A percentile compares a stretch with the other conserved stretches of the same genome.
Evolutionary conservation across 208 protist genomes (phyloP).

Genomic region (Acanthamoeba culbertsoni): DNA sequence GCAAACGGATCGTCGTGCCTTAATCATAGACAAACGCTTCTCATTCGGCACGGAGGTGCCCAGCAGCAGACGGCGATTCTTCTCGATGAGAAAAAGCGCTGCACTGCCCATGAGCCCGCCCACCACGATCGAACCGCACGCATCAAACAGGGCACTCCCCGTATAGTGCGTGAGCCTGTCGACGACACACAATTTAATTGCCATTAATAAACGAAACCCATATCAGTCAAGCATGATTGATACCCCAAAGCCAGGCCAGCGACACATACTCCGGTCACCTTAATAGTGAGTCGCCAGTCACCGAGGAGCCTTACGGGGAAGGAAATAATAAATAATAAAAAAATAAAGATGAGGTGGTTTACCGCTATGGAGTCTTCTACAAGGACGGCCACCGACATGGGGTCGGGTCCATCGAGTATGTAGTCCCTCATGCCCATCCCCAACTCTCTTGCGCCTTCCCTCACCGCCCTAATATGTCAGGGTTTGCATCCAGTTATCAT

Average conservation of each 20-base stretch:
- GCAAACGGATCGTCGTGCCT: background rate
- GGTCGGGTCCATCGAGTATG: constrained; percentile 6
- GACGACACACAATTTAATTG: background rate
- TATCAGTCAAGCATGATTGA: background rate
- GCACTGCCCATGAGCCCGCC: constrained; percentile 33
- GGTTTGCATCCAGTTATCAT: background rate
- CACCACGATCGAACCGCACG: background rate
- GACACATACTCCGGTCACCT: constrained; percentile 8
- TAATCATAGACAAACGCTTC: background rate
- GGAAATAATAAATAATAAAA: too few relatives aligned
- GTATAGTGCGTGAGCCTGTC: constrained; percentile 9
- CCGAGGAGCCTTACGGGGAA: too few relatives aligned
- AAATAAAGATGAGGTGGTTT: too few relatives aligned
- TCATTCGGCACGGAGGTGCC: background rate
- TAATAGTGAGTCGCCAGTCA: too few relatives aligned
- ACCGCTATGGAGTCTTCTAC: constrained; percentile 25
- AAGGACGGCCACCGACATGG: constrained; percentile 17
- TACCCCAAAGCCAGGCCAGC: background rate
- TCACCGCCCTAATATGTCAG: background rate
- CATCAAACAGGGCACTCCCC: constrained; percentile 8
- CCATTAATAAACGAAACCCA: background rate
- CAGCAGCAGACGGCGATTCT: constrained; percentile 22
- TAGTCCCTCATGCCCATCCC: constrained; percentile 50
- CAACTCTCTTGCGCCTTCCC: background rate
- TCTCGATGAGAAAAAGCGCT: constrained; percentile 27